Evolutionary conservation across 495 filamentous ascomycete genomes (phyloP), one percentile per base, ranked within the genome.

Genomic region (Penicillium chermesinum): DNA sequence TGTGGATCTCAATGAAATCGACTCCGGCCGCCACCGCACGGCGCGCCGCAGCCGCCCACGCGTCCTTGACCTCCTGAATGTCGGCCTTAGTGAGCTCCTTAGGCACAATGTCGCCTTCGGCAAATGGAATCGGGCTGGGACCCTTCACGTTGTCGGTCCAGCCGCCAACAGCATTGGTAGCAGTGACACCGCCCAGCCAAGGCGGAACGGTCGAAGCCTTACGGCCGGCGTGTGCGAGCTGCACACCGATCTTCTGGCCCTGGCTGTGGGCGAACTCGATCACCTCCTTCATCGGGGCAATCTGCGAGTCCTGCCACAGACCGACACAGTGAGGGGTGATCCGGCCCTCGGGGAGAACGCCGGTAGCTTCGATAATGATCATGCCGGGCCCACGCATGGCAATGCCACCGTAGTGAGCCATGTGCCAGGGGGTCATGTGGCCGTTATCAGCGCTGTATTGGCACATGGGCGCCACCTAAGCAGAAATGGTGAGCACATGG

Each of bases 221-320:
- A 14, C 87, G 71, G 1, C 88, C 88, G 1, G 87, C 86, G 56
- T 93, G 88, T 12, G 70, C 84, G 5, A 91, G 62, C 67, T 93
- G 88, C 49, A 91, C 82, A 36, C 75, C 86, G 38, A 87, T 80
- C 53, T 83, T 82, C 63, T 84, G 82, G 57, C 70, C 69, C 64
- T 90, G 87, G 51, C 73, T 76, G 63, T 91, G 85, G 4, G 78
- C 80, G 53, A 89, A 89, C 36, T 89, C 83, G 20, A 81, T 70
- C 41, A 86, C 72, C 14, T 76, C 65, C 52, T 71, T 74, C 46
- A 90, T 53, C 1, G 75, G 76, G 19, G 68, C 80, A 53, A 88
- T 80, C 48, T 90, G 88, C 1, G 70, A 73, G 59, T 91, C 87
- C 38, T 80, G 72, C 87, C 87, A 93, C 14, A 91, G 61, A 5